Evolutionary conservation across 768 basidiomycete species (phyloP).

Genomic region (Rubroboletus satanas): DNA sequence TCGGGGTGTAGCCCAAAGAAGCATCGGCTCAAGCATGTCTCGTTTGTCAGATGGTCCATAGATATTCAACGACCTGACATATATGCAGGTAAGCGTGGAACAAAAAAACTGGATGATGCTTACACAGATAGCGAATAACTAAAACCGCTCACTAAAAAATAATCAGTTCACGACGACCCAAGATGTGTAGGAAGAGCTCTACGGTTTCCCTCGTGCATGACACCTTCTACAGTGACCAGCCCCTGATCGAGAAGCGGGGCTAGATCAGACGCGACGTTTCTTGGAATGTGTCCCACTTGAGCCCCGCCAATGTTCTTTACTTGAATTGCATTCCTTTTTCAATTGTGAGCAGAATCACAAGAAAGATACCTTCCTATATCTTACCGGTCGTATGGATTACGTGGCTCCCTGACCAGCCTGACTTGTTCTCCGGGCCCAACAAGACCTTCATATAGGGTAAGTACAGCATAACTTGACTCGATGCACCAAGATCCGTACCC

Average conservation of each 20-base stretch:
- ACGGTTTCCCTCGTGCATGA: constrained; percentile 65
- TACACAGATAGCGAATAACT: constrained; percentile 63
- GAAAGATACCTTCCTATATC: background rate
- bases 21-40: constrained; percentile 54
- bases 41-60: constrained; percentile 65
- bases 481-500: constrained; percentile 36
- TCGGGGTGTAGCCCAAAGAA: constrained; percentile 73
- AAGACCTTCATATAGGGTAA: constrained; percentile 47
- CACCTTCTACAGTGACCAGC: constrained; percentile 68
- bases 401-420: constrained; percentile 58
- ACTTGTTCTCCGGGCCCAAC: constrained; percentile 82
- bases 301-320: constrained; percentile 70
- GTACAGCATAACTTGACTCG: background rate
- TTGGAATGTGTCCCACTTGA: constrained; percentile 82
- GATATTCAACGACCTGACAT: constrained; percentile 59
- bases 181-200: constrained; percentile 7
- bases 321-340: constrained; percentile 67
- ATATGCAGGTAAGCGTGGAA: background rate
- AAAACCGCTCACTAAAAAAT: constrained; percentile 38
- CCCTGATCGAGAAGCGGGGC: constrained; percentile 68
- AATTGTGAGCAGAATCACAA: background rate
- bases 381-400: constrained; percentile 65
- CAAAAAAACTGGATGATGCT: constrained; percentile 12
- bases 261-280: constrained; percentile 52
- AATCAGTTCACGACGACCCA: background rate